These are phyloP conservation scores for Linderniella brevidens DNA, from an alignment of 257 asterid species.

Conservation along the genomic window DNA sequence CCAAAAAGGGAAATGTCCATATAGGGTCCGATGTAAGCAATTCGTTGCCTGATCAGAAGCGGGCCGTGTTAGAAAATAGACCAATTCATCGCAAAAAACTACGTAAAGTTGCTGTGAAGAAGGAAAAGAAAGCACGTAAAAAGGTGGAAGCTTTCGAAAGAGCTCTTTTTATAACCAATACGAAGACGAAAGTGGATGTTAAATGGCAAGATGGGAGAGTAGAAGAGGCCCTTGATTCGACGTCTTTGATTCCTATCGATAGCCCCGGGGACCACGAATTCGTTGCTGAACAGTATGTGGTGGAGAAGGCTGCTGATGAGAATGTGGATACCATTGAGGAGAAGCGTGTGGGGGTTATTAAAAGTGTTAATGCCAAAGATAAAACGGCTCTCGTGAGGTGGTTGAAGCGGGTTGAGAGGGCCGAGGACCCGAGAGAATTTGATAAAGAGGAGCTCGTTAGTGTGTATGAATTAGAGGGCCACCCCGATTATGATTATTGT, in stretches of 20 bases:
- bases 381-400: slow-evolving; percentile 79
- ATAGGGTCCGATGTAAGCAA: slow-evolving; percentile 24
- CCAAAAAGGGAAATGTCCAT: slow-evolving; percentile 17
- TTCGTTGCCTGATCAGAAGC: slow-evolving; percentile 36
- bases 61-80: slow-evolving; percentile 42
- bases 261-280: slow-evolving; percentile 98
- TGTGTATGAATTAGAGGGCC: slow-evolving; percentile 96
- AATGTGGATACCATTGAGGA: slow-evolving; percentile 42
- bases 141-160: slow-evolving; percentile 77
- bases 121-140: slow-evolving; percentile 71
- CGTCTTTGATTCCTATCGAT: slow-evolving; percentile 74
- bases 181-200: slow-evolving; percentile 59
- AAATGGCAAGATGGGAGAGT: slow-evolving; percentile 95
- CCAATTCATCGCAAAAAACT: slow-evolving; percentile 75
- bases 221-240: slow-evolving; percentile 38
- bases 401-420: slow-evolving; percentile 70
- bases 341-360: slow-evolving; percentile 82
- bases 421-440: slow-evolving; percentile 78
- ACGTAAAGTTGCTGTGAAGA: slow-evolving; percentile 64
- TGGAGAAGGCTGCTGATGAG: slow-evolving; percentile 70
- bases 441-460: slow-evolving; percentile 88
- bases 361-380: slow-evolving; percentile 78
- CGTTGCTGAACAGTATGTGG: slow-evolving; percentile 93
- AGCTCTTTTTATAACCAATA: slow-evolving; percentile 62
- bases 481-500: slow-evolving; percentile 97